Evolutionary conservation across 2,329 filamentous ascomycete species (phyloP).

Genomic region (Sclerotinia subarctica): DNA sequence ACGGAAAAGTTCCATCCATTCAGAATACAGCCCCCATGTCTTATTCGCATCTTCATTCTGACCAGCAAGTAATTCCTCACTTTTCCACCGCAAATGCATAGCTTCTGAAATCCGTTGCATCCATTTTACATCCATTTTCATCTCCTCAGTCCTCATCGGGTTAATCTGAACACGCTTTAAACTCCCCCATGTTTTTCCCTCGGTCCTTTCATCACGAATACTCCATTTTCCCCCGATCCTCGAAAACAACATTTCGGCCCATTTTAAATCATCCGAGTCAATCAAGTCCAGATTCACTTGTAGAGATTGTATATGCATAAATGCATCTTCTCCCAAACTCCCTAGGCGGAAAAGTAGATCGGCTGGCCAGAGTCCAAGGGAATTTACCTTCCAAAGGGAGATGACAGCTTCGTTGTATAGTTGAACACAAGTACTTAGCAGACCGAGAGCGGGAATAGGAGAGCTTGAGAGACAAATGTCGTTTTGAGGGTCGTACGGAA

Average conservation of each 20-base stretch:
- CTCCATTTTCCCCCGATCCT: not conserved
- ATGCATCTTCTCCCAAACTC: not conserved
- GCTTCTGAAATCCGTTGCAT: slow-evolving; percentile 16
- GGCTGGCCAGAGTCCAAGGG: slow-evolving; percentile 16
- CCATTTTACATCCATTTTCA: slow-evolving; percentile 18
- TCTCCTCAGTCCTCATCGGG: slow-evolving; percentile 5
- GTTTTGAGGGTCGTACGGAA: slow-evolving; percentile 18
- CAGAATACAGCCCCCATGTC: not conserved
- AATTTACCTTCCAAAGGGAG: slow-evolving; percentile 14
- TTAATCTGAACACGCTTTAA: slow-evolving; percentile 15
- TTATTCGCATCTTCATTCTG: not conserved
- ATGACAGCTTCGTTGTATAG: slow-evolving; percentile 2
- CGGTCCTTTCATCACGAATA: not conserved
- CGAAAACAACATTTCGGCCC: slow-evolving; percentile 6
- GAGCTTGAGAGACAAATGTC: not conserved
- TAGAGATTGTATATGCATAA: not conserved
- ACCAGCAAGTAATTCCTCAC: not conserved
- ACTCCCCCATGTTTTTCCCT: not conserved
- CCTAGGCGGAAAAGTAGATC: slow-evolving; percentile 14
- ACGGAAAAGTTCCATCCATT: slow-evolving; percentile 12
- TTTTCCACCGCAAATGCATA: slow-evolving; percentile 6
- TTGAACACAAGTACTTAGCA: not conserved
- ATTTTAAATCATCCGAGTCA: slow-evolving; percentile 14
- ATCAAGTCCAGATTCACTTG: slow-evolving; percentile 16
- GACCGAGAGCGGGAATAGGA: slow-evolving; percentile 5